These are phyloP conservation scores for Fusarium vanettenii DNA, from an alignment of 2,329 filamentous ascomycete genomes.

Conservation along the genomic window DNA sequence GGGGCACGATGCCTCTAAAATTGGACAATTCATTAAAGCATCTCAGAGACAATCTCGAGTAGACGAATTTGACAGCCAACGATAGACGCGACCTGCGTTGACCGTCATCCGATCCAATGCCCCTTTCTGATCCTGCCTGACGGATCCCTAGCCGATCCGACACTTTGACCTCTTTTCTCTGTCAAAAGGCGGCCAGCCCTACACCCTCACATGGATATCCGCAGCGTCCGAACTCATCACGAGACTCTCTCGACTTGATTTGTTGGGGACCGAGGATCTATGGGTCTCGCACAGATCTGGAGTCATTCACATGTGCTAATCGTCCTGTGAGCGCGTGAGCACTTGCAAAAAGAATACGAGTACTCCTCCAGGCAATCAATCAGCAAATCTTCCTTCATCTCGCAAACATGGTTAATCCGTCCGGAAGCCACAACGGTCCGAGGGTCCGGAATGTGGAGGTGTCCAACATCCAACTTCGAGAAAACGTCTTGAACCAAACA, in stretches of 20 bases:
- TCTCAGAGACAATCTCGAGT: slow-evolving; percentile 8
- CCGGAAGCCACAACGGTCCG: slow-evolving; percentile 2
- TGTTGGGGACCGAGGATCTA: slow-evolving; percentile 38
- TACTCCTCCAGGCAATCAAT: slow-evolving; percentile 3
- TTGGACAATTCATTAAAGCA: slow-evolving; percentile 21
- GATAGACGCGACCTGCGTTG: neutral
- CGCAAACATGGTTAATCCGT: slow-evolving; percentile 27
- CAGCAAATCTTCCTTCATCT: neutral
- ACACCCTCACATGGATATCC: slow-evolving; percentile 3
- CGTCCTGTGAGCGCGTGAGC: slow-evolving; percentile 34
- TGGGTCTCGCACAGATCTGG: slow-evolving; percentile 9
- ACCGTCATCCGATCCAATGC: neutral
- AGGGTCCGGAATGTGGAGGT: slow-evolving; percentile 31
- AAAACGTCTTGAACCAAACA: neutral
- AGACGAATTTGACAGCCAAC: slow-evolving; percentile 24
- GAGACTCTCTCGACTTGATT: slow-evolving; percentile 25
- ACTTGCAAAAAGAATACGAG: slow-evolving; percentile 30
- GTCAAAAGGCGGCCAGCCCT: neutral
- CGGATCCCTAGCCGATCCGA: neutral
- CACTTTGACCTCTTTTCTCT: slow-evolving; percentile 5
- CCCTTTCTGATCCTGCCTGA: slow-evolving; percentile 17
- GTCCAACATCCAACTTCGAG: neutral
- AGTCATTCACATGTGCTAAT: slow-evolving; percentile 31
- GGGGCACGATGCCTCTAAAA: slow-evolving; percentile 30
- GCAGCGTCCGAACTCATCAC: slow-evolving; percentile 12